Percentiles rank a stretch among this genome's conserved stretches.
phyloP scores from a whole-genome alignment of 768 basidiomycete genomes.

The Pulveroboletus sp. region DNA sequence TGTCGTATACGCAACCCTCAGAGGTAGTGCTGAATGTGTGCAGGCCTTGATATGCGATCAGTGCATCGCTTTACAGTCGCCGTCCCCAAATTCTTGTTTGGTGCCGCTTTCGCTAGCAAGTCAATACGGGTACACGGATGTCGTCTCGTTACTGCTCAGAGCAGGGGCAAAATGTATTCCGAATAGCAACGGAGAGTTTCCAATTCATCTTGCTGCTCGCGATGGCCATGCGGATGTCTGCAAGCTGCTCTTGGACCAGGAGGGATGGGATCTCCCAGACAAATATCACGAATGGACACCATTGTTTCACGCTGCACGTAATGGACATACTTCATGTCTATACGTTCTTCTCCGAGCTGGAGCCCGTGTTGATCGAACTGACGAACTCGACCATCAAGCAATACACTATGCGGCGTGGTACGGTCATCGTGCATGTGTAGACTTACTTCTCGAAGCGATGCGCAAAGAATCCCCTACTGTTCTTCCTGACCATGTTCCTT shows the following conservation, averaged over 20 bases:
- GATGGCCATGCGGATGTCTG: slow-evolving; percentile 90
- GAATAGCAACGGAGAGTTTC: slow-evolving; percentile 95
- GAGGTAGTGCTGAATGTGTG: slow-evolving; percentile 80
- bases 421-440: slow-evolving; percentile 71
- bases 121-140: slow-evolving; percentile 81
- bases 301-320: slow-evolving; percentile 88
- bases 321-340: slow-evolving; percentile 74
- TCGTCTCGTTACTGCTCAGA: slow-evolving; percentile 71
- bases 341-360: slow-evolving; percentile 76
- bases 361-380: slow-evolving; percentile 65
- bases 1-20: slow-evolving; percentile 88
- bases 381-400: slow-evolving; percentile 81
- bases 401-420: slow-evolving; percentile 98
- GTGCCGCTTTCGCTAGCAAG: slow-evolving; percentile 89
- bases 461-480: slow-evolving; percentile 15
- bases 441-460: slow-evolving; percentile 47
- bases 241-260: slow-evolving; percentile 62
- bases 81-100: slow-evolving; percentile 58
- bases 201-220: slow-evolving; percentile 91
- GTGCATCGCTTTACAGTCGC: slow-evolving; percentile 58
- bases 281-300: slow-evolving; percentile 99
- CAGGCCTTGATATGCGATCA: slow-evolving; percentile 72
- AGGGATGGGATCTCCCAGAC: slow-evolving; percentile 83
- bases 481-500: slow-evolving; percentile 16
- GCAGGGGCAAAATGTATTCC: slow-evolving; percentile 74